Evolutionary conservation across 2,329 filamentous ascomycete genomes (phyloP).

Genomic region (Chaetomiaceae sp.): DNA sequence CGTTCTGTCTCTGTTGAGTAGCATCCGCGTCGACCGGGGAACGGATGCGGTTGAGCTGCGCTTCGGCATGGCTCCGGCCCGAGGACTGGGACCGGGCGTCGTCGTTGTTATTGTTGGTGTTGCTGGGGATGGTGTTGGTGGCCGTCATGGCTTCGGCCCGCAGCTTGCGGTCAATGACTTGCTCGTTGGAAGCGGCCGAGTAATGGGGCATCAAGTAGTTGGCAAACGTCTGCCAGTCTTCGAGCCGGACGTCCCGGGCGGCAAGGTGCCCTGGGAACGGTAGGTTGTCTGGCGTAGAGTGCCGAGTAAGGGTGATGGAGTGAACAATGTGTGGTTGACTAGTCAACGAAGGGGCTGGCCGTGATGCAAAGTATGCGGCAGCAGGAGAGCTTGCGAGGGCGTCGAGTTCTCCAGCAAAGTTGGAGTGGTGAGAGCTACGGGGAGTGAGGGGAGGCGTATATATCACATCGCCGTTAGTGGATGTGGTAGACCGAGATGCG

Average conservation of each 20-base stretch:
- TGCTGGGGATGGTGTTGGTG: neutral
- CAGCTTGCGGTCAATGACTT: constrained; percentile 47
- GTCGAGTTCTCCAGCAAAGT: constrained; percentile 29
- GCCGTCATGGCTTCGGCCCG: constrained; percentile 35
- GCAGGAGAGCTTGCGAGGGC: constrained; percentile 32
- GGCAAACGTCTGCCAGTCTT: constrained; percentile 58
- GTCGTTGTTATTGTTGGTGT: constrained; percentile 9
- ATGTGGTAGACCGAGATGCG: constrained; percentile 33
- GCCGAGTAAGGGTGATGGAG: constrained; percentile 32
- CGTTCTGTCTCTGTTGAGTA: constrained; percentile 27
- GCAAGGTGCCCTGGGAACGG: constrained; percentile 39
- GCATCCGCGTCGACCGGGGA: constrained; percentile 25
- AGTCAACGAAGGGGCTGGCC: constrained; percentile 31
- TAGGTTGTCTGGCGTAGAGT: constrained; percentile 40
- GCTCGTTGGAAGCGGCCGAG: constrained; percentile 40
- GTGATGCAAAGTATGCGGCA: constrained; percentile 45
- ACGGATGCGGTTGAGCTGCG: constrained; percentile 39
- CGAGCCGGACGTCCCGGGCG: constrained; percentile 42
- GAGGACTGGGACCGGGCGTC: constrained; percentile 26
- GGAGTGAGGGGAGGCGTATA: constrained; percentile 51
- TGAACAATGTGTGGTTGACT: constrained; percentile 25
- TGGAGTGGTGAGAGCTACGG: constrained; percentile 31
- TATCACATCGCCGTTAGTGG: constrained; percentile 42
- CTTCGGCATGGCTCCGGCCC: constrained; percentile 35
- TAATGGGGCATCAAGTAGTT: constrained; percentile 53